Evolutionary conservation across 768 basidiomycete species (phyloP).

Genomic region (Mycena latifolia): DNA sequence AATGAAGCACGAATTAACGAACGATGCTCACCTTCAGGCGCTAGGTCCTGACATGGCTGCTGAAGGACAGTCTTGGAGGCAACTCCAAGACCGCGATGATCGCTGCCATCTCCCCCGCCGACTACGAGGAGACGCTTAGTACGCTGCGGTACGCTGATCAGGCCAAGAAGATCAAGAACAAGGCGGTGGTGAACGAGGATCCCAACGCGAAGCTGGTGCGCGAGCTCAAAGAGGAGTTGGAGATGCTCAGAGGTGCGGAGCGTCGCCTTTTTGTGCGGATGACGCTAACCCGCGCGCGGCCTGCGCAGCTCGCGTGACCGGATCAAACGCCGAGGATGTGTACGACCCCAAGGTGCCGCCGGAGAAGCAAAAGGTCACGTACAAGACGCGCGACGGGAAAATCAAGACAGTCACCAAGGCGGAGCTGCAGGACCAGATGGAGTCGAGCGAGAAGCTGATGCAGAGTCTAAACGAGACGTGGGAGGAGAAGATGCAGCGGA

Average conservation of each 20-base stretch:
- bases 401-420: constrained; percentile 97
- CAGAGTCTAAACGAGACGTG: constrained; percentile 87
- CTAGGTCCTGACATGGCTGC: constrained; percentile 95
- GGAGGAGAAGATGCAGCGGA: constrained; percentile 93
- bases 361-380: constrained; percentile 95
- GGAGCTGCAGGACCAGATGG: constrained; percentile 97
- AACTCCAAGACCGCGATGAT: constrained; percentile 99
- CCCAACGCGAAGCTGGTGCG: constrained; percentile 99
- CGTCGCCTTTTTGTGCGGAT: constrained; percentile 38
- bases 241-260: constrained; percentile 82
- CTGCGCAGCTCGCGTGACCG: constrained; percentile 77
- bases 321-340: constrained; percentile 74
- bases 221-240: constrained; percentile 98
- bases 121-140: constrained; percentile 97
- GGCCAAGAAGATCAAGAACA: constrained; percentile 99
- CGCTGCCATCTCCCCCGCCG: constrained; percentile 97
- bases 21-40: constrained; percentile 18
- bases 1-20: constrained; percentile 7
- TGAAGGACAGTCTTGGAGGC: constrained; percentile 97
- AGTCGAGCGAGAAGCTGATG: constrained; percentile 93
- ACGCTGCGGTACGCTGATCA: constrained; percentile 98
- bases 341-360: constrained; percentile 93
- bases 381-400: constrained; percentile 92
- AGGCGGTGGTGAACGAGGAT: constrained; percentile 99
- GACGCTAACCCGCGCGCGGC: constrained; percentile 14